phyloP scores from a whole-genome alignment of 305 asterid species.

The Fraxinus baroniana region DNA sequence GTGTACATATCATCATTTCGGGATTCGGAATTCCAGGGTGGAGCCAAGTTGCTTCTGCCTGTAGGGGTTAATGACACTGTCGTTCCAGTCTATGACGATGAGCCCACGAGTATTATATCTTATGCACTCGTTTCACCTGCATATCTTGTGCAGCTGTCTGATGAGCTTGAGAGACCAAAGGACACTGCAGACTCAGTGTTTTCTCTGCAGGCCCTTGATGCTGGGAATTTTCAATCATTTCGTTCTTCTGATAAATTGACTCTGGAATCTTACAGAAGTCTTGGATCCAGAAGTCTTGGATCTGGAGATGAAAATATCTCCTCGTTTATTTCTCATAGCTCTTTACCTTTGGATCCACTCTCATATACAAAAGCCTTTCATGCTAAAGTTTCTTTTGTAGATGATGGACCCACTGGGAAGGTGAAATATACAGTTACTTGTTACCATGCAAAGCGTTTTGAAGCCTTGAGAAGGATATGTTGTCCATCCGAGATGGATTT shows the following conservation, averaged over 20 bases:
- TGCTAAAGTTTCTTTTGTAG: slow-evolving; percentile 61
- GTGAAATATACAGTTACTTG: slow-evolving; percentile 72
- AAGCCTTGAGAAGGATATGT: slow-evolving; percentile 73
- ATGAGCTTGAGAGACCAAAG: slow-evolving; percentile 55
- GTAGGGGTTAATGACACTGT: slow-evolving; percentile 69
- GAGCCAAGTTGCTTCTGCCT: slow-evolving; percentile 66
- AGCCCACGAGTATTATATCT: slow-evolving; percentile 90
- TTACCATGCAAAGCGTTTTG: slow-evolving; percentile 81
- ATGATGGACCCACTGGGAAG: slow-evolving; percentile 67
- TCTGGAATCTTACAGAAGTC: slow-evolving; percentile 42
- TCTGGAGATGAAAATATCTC: slow-evolving; percentile 62
- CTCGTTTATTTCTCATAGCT: slow-evolving; percentile 48
- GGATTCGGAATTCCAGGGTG: slow-evolving; percentile 65
- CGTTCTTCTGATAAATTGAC: slow-evolving; percentile 53
- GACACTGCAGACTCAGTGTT: slow-evolving; percentile 40
- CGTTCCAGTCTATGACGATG: slow-evolving; percentile 85
- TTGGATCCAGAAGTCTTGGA: slow-evolving; percentile 42
- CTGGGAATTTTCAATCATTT: slow-evolving; percentile 28
- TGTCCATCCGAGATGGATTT: slow-evolving; percentile 84
- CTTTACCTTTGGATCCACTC: slow-evolving; percentile 54
- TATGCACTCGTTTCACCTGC: slow-evolving; percentile 67
- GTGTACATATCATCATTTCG: slow-evolving; percentile 70
- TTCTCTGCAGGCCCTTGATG: slow-evolving; percentile 46
- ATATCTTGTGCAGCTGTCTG: slow-evolving; percentile 53
- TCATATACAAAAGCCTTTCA: slow-evolving; percentile 58